These are phyloP conservation scores for Sporothrix euskadiensis DNA, from an alignment of 2,329 filamentous ascomycete species.

Conservation along the genomic window DNA sequence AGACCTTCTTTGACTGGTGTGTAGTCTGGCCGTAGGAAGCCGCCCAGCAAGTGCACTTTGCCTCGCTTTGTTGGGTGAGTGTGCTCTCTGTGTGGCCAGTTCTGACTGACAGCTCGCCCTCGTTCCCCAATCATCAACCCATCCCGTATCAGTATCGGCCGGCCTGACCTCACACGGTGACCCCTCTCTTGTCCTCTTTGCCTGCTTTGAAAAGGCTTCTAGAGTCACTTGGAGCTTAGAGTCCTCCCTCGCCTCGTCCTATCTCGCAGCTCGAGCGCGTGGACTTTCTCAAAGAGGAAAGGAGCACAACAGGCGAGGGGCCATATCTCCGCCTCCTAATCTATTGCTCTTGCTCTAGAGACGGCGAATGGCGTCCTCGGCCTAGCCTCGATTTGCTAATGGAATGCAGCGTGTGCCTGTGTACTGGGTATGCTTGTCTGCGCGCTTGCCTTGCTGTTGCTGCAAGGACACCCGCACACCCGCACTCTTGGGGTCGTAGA, in stretches of 20 bases:
- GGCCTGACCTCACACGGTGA: conserved; percentile 2
- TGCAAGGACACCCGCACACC: no score
- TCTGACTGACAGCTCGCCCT: neutral
- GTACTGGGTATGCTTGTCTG: neutral
- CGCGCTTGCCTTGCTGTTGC: neutral
- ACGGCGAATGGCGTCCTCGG: neutral
- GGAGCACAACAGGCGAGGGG: neutral
- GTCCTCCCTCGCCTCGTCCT: conserved; percentile 16
- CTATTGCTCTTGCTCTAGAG: neutral
- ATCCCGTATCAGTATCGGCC: conserved; percentile 6
- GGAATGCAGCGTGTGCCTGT: neutral
- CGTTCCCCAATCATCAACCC: neutral
- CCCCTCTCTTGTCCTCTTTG: neutral
- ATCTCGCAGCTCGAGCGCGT: conserved; percentile 21
- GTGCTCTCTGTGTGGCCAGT: neutral
- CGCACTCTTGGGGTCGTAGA: neutral
- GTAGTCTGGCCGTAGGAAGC: neutral
- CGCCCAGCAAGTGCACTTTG: neutral
- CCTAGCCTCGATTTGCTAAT: conserved; percentile 6
- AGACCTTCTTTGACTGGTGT: neutral
- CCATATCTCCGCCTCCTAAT: conserved; percentile 20
- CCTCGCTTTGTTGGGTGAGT: neutral
- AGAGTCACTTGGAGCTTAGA: neutral
- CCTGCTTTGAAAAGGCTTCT: neutral
- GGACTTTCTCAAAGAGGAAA: conserved; percentile 28